These are phyloP conservation scores for Pestalotiopsis sp. DNA, from an alignment of 2,329 filamentous ascomycete genomes.

Conservation along the genomic window DNA sequence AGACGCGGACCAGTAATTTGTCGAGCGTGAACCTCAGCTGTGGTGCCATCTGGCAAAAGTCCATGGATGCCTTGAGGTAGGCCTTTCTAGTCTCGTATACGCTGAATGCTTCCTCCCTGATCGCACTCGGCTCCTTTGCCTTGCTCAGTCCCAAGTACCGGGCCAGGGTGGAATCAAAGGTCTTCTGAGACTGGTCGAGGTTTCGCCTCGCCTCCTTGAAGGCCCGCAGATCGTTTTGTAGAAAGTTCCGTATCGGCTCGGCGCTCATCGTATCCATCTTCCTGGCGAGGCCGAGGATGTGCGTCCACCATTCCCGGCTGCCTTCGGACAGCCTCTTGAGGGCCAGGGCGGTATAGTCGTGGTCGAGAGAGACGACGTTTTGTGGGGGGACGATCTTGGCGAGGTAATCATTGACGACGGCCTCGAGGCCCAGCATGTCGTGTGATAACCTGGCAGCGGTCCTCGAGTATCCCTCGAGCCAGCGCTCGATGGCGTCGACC, in stretches of 20 bases:
- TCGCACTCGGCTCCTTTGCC: constrained; percentile 86
- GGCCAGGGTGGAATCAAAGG: constrained; percentile 78
- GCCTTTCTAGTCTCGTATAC: constrained; percentile 89
- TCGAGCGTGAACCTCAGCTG: constrained; percentile 84
- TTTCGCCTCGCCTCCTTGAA: constrained; percentile 83
- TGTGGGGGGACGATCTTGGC: constrained; percentile 73
- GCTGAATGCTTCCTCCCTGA: constrained; percentile 94
- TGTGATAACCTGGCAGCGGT: constrained; percentile 57
- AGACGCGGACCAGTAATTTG: constrained; percentile 81
- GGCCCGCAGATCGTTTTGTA: constrained; percentile 75
- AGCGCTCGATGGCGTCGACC: constrained; percentile 86
- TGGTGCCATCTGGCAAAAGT: constrained; percentile 86
- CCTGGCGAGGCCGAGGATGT: constrained; percentile 72
- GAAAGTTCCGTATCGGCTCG: constrained; percentile 80
- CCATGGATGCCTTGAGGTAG: constrained; percentile 90
- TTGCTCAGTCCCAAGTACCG: constrained; percentile 86
- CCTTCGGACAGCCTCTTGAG: constrained; percentile 85
- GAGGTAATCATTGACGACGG: constrained; percentile 76
- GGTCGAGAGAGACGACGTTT: constrained; percentile 81
- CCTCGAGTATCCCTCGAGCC: constrained; percentile 70
- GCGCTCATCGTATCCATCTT: constrained; percentile 76
- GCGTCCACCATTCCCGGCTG: constrained; percentile 84
- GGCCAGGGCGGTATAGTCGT: constrained; percentile 90
- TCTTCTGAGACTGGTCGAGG: constrained; percentile 79
- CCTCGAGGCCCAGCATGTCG: constrained; percentile 74